Evolutionary conservation across 495 filamentous ascomycete genomes (phyloP), one percentile per base, ranked within the genome.

Genomic region (Penicillium chermesinum): DNA sequence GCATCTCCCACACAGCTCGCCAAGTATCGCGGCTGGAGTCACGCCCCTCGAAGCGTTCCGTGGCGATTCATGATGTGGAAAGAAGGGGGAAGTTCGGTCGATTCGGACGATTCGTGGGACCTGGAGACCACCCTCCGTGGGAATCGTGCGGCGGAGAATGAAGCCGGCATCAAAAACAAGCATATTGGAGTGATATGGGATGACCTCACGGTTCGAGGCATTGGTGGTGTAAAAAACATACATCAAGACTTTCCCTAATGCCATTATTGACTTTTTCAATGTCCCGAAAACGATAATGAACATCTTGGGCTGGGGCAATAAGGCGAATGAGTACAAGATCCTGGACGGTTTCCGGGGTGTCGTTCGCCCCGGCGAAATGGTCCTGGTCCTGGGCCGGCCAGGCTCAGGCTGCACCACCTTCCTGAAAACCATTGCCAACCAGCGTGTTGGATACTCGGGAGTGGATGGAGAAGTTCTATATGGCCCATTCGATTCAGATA

Each of bases 341-440:
- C 33, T 80, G 21, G 65, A 73, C n/a, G 66, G 72, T 17, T 84
- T 81, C 55, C 63, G 67, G 5, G 83, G 82, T 25, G 70, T 82
- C 42, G 68, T 77, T 25, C 83, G 83, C 52, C 83, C 87, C 0
- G 91, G 91, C 13, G 90, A 96, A 65, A 95, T 95, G 90, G 75
- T 94, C 1, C 70, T 96, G 15, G 91, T 96, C 8, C 74, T 96
- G 15, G 90, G 91, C 9, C 79, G 86, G 44, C 91, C 91, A 0
- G 91, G 90, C 0, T 84, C 83, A 7, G 90, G 90, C 27, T 96
- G 90, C 62, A 90, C 90, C 0, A 89, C 89, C 0, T 91, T 95
- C 55, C 71, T 96, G 16, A 94, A 93, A 62, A 78, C 83, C 17
- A 86, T 96, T 50, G 79, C 85, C 13, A 94, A 95, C 53, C 85